A percentile compares a stretch with the other conserved stretches of the same genome.
Conservation (phyloP, 1,284 basidiomycete genomes). For the Fomitiporia mediterranea region DNA sequence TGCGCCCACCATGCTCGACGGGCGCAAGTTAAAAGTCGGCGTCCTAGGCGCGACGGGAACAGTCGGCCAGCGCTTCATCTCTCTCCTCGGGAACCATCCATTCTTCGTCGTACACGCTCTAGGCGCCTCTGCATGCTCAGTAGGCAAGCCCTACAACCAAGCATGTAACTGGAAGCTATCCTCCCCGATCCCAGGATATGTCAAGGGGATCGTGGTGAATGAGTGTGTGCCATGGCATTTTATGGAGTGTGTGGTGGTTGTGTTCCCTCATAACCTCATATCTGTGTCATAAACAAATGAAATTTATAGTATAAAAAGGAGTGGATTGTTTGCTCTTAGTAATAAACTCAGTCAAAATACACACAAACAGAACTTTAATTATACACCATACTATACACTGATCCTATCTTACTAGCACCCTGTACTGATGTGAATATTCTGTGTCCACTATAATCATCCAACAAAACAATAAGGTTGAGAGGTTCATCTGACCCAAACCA, state of each 20-base stretch:
- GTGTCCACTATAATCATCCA: neutral
- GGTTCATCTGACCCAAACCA: neutral
- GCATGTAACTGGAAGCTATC: conserved; percentile 92
- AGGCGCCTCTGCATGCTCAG: conserved; percentile 87
- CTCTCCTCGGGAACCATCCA: conserved; percentile 83
- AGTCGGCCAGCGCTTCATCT: conserved; percentile 93
- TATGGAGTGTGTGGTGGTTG: conserved; percentile 80
- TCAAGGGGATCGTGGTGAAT: conserved; percentile 68
- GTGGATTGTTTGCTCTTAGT: too few relatives aligned
- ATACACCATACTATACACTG: conserved; percentile 1
- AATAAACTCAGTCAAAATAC: too few relatives aligned
- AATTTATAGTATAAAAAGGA: too few relatives aligned
- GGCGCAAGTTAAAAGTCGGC: conserved; percentile 70
- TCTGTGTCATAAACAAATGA: too few relatives aligned
- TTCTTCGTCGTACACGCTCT: conserved; percentile 87
- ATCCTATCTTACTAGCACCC: neutral
- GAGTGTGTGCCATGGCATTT: conserved; percentile 82
- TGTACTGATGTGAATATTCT: neutral
- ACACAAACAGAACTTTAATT: too few relatives aligned
- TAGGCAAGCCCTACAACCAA: conserved; percentile 77
- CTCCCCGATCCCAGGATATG: conserved; percentile 66
- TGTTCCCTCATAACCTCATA: too few relatives aligned
- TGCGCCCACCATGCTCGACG: conserved; percentile 21
- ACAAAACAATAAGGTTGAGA: neutral
- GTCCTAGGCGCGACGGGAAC: conserved; percentile 96